These are phyloP conservation scores for Beauveria sp. DNA, from an alignment of 2,329 filamentous ascomycete genomes.

Conservation along the genomic window DNA sequence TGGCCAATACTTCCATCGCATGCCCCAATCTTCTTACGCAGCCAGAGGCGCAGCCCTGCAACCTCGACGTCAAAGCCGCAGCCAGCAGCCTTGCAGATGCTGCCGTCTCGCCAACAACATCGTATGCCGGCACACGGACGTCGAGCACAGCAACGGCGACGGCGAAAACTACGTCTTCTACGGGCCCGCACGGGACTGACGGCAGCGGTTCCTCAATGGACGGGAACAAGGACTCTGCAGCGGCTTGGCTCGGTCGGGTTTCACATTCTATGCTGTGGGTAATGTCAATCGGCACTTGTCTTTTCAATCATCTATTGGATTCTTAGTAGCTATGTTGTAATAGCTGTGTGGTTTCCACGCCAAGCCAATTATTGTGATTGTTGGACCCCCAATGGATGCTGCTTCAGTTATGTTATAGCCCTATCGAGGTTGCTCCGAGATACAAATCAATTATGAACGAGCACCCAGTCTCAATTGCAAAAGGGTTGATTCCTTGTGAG, in stretches of 20 bases:
- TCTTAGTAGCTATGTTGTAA: not conserved
- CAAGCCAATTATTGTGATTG: not conserved
- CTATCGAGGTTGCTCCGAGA: too few species aligned
- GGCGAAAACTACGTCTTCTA: not conserved
- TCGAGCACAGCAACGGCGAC: not conserved
- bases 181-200: not conserved
- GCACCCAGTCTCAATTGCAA: too few species aligned
- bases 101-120: not conserved
- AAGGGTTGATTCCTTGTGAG: too few species aligned
- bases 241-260: not conserved
- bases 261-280: not conserved
- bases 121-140: not conserved
- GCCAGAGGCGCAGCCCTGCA: constrained; percentile 8
- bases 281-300: not conserved
- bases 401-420: too few species aligned
- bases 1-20: not conserved
- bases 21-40: constrained; percentile 4
- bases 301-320: not conserved
- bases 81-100: constrained; percentile 6
- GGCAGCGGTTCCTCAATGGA: not conserved
- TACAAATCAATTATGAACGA: too few species aligned
- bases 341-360: not conserved
- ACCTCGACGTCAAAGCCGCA: constrained; percentile 3
- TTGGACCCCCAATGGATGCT: not conserved
- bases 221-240: not conserved